A percentile compares a stretch with the other conserved stretches of the same genome.
phyloP scores from a whole-genome alignment of 768 basidiomycete species.

The Trametes cingulata region DNA sequence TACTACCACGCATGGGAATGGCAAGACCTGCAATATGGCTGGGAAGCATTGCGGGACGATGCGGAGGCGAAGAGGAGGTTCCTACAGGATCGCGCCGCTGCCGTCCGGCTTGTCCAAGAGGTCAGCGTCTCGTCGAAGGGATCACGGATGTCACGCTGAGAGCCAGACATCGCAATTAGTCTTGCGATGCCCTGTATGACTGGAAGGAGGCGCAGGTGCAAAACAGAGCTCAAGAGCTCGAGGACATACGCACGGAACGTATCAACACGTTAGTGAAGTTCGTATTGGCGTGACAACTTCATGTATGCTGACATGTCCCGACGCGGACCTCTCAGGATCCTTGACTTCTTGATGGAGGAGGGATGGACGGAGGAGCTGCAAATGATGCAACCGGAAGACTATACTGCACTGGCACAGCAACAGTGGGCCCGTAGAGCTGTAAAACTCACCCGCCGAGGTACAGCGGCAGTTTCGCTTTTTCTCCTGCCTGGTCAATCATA shows the following conservation, averaged over 20 bases:
- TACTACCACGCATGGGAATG: neutral
- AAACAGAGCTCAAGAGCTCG: neutral
- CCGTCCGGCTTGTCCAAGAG: neutral
- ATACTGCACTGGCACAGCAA: neutral
- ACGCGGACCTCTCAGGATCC: neutral
- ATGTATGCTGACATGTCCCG: no score
- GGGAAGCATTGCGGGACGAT: neutral
- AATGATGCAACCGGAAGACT: neutral
- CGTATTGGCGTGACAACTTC: no score
- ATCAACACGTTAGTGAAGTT: neutral
- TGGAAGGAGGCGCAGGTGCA: neutral
- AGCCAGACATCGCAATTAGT: neutral
- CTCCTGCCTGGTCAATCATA: no score
- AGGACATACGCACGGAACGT: neutral
- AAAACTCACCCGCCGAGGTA: neutral
- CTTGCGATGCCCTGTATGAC: neutral
- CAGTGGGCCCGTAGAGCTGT: neutral
- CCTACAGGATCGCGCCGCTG: neutral
- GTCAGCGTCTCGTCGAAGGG: neutral
- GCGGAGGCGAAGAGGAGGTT: neutral
- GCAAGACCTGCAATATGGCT: neutral
- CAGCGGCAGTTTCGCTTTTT: no score
- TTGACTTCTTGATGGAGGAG: neutral
- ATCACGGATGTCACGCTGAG: no score
- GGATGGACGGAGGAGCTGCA: neutral